These are phyloP conservation scores for Filobasidium uniguttulatum DNA, from an alignment of 1,284 basidiomycete species.

Conservation along the genomic window DNA sequence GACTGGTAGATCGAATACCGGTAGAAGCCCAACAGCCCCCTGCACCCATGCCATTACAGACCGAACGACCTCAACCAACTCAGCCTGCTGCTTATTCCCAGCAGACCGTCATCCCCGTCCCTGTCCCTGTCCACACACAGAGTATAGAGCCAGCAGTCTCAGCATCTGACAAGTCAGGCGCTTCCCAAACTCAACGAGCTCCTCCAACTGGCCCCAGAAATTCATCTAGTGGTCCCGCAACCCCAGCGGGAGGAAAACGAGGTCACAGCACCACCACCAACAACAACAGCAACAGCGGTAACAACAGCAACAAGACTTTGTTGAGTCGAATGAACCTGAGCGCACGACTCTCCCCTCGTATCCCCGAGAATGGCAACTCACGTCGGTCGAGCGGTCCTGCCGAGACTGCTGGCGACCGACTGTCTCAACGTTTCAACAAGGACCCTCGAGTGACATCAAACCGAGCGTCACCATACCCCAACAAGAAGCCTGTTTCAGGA, in stretches of 20 bases:
- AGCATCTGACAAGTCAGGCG: not conserved
- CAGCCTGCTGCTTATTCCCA: too few relatives aligned
- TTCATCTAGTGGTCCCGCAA: not conserved
- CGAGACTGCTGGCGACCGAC: not conserved
- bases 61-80: too few relatives aligned
- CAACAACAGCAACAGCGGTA: not conserved
- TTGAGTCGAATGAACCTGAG: conserved; percentile 7
- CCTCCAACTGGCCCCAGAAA: not conserved
- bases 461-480: not conserved
- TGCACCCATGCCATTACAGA: too few relatives aligned
- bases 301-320: conserved; percentile 7
- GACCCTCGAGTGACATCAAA: not conserved
- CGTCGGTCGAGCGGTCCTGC: too few relatives aligned
- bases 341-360: too few relatives aligned
- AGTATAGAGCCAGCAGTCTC: not conserved
- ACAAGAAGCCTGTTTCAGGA: not conserved
- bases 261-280: not conserved
- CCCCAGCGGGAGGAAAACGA: not conserved
- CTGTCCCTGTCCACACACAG: not conserved
- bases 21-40: too few relatives aligned
- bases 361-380: too few relatives aligned
- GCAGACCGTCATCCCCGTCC: not conserved
- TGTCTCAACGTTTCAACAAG: not conserved
- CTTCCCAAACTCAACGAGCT: too few relatives aligned
- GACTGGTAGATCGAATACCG: not conserved